Base-by-base conservation (phyloP, 176 grass and related monocot genomes). In the Puccinellia tenuiflora region DNA sequence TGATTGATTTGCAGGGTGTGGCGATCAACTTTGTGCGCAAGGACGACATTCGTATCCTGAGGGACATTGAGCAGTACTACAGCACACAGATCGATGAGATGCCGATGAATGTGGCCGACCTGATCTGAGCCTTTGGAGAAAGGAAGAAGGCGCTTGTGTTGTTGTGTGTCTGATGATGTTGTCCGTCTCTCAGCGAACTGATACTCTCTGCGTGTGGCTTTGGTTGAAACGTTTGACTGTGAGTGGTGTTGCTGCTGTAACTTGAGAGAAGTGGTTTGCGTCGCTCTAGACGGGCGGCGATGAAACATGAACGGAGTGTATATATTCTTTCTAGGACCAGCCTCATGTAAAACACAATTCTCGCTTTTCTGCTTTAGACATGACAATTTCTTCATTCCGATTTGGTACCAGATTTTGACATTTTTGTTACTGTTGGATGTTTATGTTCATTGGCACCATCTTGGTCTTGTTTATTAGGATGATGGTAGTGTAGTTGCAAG, bases 51-150 rank as follows among this genome's bases (percentile, higher is more conserved):
- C 90, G 96, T 51, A 96, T 99, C 66, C 85, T 99, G 74, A 87
- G 96, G 72, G 93, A 99, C 63, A 99, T 99, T 4, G 93, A 99
- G 70, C 96, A 99, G 73, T 96, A 99, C 80, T 99, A 99, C 89
- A 96, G 96, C 86, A 99, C 93, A 0, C 96, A 99, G 66, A 99
- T 99, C n/a, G 96, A 99, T 63, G 96, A 99, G 80, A 99, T 99
- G 96, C 96, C 96, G 18, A 99, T 99, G 96, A 99, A 99, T 67
- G 96, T 99, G 9, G 96, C 96, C 0, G 96, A 99, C 57, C 91
- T 98, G 21, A 98, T 98, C 51, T 98, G 82, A 93, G 74, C 40
- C 17, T 59, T 13, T 29, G 0, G 25, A 14, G 9, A 29, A 61
- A 21, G 13, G 5, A 20, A 59, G 22, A 55, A 24, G 22, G 55